Conservation (phyloP, 306 rosid genomes). For the Fragaria nilgerrensis region DNA sequence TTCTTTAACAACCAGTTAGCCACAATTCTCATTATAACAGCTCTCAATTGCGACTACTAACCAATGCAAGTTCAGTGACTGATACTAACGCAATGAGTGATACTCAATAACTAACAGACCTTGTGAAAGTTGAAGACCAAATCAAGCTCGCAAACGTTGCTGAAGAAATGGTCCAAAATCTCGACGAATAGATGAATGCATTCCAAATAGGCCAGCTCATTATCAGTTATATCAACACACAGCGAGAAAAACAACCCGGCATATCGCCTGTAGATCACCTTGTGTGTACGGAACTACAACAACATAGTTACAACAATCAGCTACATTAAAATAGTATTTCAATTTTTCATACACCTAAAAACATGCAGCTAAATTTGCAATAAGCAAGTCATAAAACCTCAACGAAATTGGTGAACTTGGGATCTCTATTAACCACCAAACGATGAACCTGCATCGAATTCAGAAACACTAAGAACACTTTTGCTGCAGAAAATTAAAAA, state of each 20-base stretch:
- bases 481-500: not conserved
- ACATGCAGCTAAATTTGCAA: not conserved
- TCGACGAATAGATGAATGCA: slow-evolving; percentile 96
- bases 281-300: slow-evolving; percentile 93
- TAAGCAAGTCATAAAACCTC: slow-evolving; percentile 51
- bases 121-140: slow-evolving; percentile 91
- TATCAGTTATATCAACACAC: slow-evolving; percentile 98
- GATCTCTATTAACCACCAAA: slow-evolving; percentile 94
- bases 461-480: slow-evolving; percentile 4
- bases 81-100: not conserved
- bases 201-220: slow-evolving; percentile 91
- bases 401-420: slow-evolving; percentile 92
- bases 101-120: slow-evolving; percentile 36
- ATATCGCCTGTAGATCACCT: slow-evolving; percentile 90
- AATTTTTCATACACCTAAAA: not conserved
- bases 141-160: slow-evolving; percentile 91
- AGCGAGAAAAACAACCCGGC: slow-evolving; percentile 97
- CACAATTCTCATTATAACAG: not conserved
- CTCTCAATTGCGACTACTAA: not conserved
- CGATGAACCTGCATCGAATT: slow-evolving; percentile 75
- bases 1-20: not conserved
- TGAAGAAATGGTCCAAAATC: slow-evolving; percentile 92
- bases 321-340: not conserved
- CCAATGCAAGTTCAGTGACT: not conserved
- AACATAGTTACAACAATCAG: slow-evolving; percentile 6